These are phyloP conservation scores for Tetrahymena elliotti DNA, from an alignment of 73 alveolate species.

Conservation along the genomic window DNA sequence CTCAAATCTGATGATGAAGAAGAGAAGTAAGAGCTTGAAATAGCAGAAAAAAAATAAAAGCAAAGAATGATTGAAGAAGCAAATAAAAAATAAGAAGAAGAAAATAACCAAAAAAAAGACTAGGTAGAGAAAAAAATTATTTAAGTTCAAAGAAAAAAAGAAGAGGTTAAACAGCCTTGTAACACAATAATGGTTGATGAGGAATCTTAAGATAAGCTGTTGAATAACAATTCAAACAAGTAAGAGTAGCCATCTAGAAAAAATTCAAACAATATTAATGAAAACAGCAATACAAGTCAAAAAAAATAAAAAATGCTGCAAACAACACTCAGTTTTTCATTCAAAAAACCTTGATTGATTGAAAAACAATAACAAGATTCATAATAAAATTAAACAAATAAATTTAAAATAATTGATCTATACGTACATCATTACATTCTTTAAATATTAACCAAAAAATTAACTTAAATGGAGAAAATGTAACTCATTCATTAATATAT, in stretches of 20 bases:
- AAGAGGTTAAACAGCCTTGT: not conserved
- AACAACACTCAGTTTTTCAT: not conserved
- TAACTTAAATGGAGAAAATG: not conserved
- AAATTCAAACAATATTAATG: not conserved
- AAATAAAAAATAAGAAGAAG: not conserved
- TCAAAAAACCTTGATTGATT: not conserved
- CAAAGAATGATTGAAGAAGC: not conserved
- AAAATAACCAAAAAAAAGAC: not conserved
- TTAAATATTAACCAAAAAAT: not conserved
- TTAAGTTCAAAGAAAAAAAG: not conserved
- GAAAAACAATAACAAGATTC: not conserved
- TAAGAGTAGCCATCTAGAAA: not conserved
- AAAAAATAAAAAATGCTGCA: not conserved
- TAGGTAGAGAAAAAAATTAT: not conserved
- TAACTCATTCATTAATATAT: not conserved
- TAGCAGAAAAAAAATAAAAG: not conserved
- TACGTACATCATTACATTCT: not conserved
- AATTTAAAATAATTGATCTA: not conserved
- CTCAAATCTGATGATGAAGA: not conserved
- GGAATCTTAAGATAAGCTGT: not conserved
- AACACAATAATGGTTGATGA: not conserved
- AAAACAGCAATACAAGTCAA: not conserved
- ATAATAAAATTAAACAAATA: not conserved
- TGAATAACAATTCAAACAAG: not conserved
- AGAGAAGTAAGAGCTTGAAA: not conserved